Evolutionary conservation across 2,329 filamentous ascomycete genomes (phyloP), one percentile per base, ranked within the genome.

Genomic region (Macroventuria anomochaeta): DNA sequence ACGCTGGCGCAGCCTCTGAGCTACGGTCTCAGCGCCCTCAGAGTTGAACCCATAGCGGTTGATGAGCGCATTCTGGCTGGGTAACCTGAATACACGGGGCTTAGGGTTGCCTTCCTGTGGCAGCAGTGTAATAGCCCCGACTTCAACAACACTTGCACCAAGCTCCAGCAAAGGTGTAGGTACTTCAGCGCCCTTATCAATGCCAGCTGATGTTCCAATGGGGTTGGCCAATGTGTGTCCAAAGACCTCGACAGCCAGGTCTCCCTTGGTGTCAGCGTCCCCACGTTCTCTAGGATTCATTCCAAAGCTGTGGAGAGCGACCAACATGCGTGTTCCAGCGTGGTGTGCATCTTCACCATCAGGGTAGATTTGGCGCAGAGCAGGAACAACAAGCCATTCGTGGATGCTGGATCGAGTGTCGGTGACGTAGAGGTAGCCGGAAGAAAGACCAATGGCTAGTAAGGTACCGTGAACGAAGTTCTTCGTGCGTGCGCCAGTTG

Each of bases 21-120:
- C 93, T 77, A 97, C 89, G 65, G 88, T 85, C 70, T 96, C 93
- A 1, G 93, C 93, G 17, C 95, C 95, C 55, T 88, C 84, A 11
- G 91, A 96, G 77, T 97, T 97, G 66, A 99, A 85, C 0, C 95
- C 95, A 76, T 97, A 99, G 31, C 95, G 87, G 75, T 99, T 99
- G 74, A 99, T 91, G 73, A 99, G 82, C 13, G 90, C 92, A 62
- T 96, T 88, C 59, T 96, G 85, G 26, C 85, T 87, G 0, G 90
- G 88, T 5, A 97, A 78, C 18, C 95, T 86, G 78, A 96, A 99
- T 21, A 97, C 90, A 59, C 95, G 86, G 1, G 93, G 93, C 64
- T 86, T 88, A 0, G 90, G 87, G 76, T 99, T 99, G 7, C 95
- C 95, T 5, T 84, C 83, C 72, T 99, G 95, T 0, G 93, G 88